Percentiles rank a stretch among this genome's conserved stretches.
Conservation (phyloP, 371 early-diverging fungal species). For the Rhizopus microsporus region DNA sequence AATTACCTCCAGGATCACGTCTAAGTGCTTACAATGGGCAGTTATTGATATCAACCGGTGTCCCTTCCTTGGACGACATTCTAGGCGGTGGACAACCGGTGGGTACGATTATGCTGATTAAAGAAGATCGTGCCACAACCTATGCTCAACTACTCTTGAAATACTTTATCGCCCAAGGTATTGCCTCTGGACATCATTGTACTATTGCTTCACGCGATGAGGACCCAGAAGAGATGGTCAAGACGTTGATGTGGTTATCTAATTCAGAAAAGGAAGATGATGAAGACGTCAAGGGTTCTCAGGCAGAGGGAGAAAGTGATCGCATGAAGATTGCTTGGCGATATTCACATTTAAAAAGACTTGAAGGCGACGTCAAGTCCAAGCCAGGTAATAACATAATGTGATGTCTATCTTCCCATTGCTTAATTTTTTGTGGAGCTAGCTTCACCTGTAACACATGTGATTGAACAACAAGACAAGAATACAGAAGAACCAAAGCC, state of each 20-base stretch:
- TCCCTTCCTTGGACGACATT: conserved; percentile 87
- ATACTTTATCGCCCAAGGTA: conserved; percentile 87
- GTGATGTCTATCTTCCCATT: not conserved
- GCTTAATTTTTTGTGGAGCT: not conserved
- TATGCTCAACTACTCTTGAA: conserved; percentile 81
- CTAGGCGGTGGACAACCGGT: conserved; percentile 87
- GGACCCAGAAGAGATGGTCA: conserved; percentile 54
- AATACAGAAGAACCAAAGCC: conserved; percentile 39
- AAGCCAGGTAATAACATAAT: conserved; percentile 28
- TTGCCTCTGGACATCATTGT: conserved; percentile 76
- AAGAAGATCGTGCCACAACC: conserved; percentile 81
- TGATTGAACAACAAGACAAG: conserved; percentile 9
- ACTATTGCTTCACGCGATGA: conserved; percentile 71
- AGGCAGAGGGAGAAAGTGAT: conserved; percentile 52
- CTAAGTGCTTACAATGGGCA: conserved; percentile 81
- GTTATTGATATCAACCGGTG: conserved; percentile 83
- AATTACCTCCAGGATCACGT: conserved; percentile 75
- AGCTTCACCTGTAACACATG: conserved; percentile 30
- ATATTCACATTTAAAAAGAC: conserved; percentile 78
- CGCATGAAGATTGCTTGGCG: conserved; percentile 92
- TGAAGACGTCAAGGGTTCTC: conserved; percentile 39
- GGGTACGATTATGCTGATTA: conserved; percentile 78
- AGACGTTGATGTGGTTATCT: conserved; percentile 62
- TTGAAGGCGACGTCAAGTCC: conserved; percentile 50
- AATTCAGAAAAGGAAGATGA: conserved; percentile 53